Base-by-base conservation (phyloP, 148 eudicot genomes). In the Rheum nobile region DNA sequence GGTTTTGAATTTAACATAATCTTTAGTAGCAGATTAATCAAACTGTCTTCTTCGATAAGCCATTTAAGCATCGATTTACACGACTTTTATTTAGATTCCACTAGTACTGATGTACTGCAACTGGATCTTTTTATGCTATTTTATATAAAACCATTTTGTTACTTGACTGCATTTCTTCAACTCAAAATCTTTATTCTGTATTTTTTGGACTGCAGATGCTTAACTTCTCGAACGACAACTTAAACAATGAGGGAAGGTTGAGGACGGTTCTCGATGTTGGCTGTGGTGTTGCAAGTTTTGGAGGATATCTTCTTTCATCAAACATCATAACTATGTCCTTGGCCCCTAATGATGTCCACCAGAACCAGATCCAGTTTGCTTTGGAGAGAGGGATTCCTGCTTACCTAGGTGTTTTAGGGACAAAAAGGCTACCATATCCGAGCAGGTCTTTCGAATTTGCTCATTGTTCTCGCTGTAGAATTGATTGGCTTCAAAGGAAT, bases 211-310 rank as follows among this genome's bases (percentile, higher is more conserved):
- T 35, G 37, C 75, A 73, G 75, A 73, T 73, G 75, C 75, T 74
- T 39, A 57, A 74, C 34, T 74, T 57, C 35, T 29, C 76, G 6
- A 42, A 74, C 48, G 19, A 42, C 42, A 74, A 74, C 35, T 32
- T 74, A 39, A 57, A 42, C 69, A 34, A 57, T 74, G 76, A 42
- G 11, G 69, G 76, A 24, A 37, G 35, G n/a, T n/a, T 73, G 13
- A 55, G 75, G 65, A 52, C 75, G 21, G 75, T 73, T 17, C 44
- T 73, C 28, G 75, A 73, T 73, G 75, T 73, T 31, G 75, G 75
- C 43, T 74, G 76, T 39, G 76, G 76, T 57, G 76, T 74, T 57
- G 76, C 76, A 22, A 74, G 76, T 61, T 74, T 74, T 74, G 76
- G 76, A 21, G 76, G 68, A 37, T 74, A 74, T 41, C 76, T 74